Base-by-base conservation (phyloP, 192 early-diverging fungal species). In the Coemansia umbellata region DNA sequence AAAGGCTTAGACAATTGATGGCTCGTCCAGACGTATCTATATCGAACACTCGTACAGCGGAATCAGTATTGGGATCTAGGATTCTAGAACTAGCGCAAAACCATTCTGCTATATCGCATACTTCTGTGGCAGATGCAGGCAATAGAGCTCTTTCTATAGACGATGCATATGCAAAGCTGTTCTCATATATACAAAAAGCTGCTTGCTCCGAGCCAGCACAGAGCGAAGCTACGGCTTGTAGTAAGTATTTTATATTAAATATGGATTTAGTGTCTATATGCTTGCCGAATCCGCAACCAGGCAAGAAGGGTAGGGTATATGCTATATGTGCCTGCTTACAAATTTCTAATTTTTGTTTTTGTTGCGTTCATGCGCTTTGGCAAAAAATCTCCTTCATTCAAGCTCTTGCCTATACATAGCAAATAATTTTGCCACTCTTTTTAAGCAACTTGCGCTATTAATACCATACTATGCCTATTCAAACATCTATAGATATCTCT, bases 171-270 rank as follows among this genome's bases (percentile, higher is more conserved):
- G 15, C 19, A 19, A 49, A 39, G 37, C 50, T 73, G 8, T 36
- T 57, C 1, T 48, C 58, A 9, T 73, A 62, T 36, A 66, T 73
- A 13, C 52, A 55, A 14, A 42, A 37, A 33, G 66, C 63, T 14
- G n/a, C 26, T 6, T 30, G 37, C 22, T 14, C 36, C 3, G 53
- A 30, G 3, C 14, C 18, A 13, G 32, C 3, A 7, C 13, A 5
- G 18, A 2, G 22, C 1, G 17, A 9, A 8, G 19, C 7, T 0
- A 31, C 4, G 21, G 14, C 21, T 10, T 44, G 53, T 52, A 53
- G 66, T 56, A 60, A 60, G 22, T 15, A 23, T 23, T 31, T 41
- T n/a, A 5, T 26, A 27, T 9, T 8, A 15, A 14, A 45, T 3
- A 28, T 28, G 11, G 24, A 27, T 14, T 15, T 28, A 28, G 18